These are phyloP conservation scores for Chlamydomonas reinhardtii DNA, from an alignment of 163 green algal genomes.

Conservation along the genomic window DNA sequence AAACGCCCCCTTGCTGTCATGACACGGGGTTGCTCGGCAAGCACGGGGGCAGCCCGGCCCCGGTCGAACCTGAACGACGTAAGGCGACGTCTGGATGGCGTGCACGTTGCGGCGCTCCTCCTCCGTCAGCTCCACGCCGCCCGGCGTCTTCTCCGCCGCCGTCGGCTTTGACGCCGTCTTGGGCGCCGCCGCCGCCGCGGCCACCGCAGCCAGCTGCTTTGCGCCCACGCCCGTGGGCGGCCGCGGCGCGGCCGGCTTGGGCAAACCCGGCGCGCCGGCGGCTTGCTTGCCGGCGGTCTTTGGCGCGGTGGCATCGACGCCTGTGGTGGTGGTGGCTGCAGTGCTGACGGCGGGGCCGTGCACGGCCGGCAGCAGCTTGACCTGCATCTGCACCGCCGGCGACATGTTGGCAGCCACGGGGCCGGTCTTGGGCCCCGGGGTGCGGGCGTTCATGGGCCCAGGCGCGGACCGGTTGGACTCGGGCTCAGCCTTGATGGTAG, in stretches of 20 bases:
- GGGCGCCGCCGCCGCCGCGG: not conserved
- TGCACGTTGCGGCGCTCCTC: slow-evolving; percentile 64
- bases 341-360: not conserved
- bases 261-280: not conserved
- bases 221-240: not conserved
- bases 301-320: too few relatives aligned
- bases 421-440: slow-evolving; percentile 14
- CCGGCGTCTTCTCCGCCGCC: not conserved
- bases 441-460: not conserved
- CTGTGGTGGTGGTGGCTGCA: too few relatives aligned
- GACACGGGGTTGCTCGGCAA: too few relatives aligned
- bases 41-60: too few relatives aligned
- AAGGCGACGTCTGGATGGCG: slow-evolving; percentile 62
- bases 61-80: slow-evolving; percentile 49
- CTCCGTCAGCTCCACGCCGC: slow-evolving; percentile 24
- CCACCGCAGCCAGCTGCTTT: not conserved
- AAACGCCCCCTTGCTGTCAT: too few relatives aligned
- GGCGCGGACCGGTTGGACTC: not conserved
- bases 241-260: slow-evolving; percentile 2
- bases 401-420: slow-evolving; percentile 18
- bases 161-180: not conserved
- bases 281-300: too few relatives aligned
- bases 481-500: slow-evolving; percentile 27
- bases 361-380: slow-evolving; percentile 41
- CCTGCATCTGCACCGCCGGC: slow-evolving; percentile 39